phyloP scores from a whole-genome alignment of 2,329 filamentous ascomycete species.

The Talaromyces sp. region DNA sequence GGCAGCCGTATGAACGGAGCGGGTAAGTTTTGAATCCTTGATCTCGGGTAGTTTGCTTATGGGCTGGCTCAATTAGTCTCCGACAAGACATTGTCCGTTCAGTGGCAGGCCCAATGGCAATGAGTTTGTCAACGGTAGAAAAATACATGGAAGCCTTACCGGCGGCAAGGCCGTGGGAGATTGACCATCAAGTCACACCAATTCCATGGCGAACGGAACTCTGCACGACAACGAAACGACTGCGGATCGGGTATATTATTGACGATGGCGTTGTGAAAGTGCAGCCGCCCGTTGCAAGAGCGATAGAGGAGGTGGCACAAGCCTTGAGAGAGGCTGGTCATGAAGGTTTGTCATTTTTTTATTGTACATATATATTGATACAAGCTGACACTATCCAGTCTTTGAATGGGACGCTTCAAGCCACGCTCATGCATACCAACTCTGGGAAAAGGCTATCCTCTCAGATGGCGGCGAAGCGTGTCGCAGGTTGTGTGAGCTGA shows the following conservation, averaged over 20 bases:
- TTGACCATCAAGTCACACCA: constrained; percentile 38
- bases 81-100: constrained; percentile 31
- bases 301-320: constrained; percentile 53
- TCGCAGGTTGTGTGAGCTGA: constrained; percentile 30
- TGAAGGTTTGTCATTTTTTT: constrained; percentile 40
- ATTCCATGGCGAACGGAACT: constrained; percentile 38
- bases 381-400: constrained; percentile 24
- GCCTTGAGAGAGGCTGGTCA: constrained; percentile 58
- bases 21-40: constrained; percentile 26
- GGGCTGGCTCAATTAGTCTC: constrained; percentile 21
- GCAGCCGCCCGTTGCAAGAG: constrained; percentile 59
- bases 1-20: constrained; percentile 38
- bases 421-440: constrained; percentile 30
- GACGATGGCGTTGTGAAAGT: constrained; percentile 61
- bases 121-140: constrained; percentile 30
- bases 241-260: constrained; percentile 62
- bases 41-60: constrained; percentile 17
- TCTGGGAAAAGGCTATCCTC: constrained; percentile 36
- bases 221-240: constrained; percentile 29
- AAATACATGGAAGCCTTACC: constrained; percentile 36
- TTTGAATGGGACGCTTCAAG: constrained; percentile 35
- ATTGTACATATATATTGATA: constrained; percentile 30
- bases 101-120: constrained; percentile 33
- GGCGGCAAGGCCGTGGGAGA: constrained; percentile 32
- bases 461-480: constrained; percentile 36